Evolutionary conservation across 345 rosid genomes (phyloP), one percentile per base, ranked within the genome.

Genomic region (Trapa bicornis): DNA sequence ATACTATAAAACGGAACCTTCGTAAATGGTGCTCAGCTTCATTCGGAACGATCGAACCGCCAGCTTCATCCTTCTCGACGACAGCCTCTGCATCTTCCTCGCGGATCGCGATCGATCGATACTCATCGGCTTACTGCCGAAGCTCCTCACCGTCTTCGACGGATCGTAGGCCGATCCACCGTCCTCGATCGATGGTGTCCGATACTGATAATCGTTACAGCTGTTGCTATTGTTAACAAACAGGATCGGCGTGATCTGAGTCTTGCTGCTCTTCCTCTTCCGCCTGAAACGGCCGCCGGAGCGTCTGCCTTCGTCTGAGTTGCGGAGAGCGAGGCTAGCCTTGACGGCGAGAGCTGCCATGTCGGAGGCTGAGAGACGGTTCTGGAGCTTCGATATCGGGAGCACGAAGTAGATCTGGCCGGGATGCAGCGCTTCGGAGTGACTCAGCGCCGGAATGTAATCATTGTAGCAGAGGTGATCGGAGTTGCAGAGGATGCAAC

Each of bases 271-370:
- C 63, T 35, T 33, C 37, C 63, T 32, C 16, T 36, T 7, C 12
- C 61, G 35, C 36, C 61, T 32, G 61, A 22, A 22, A 22, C 63
- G 63, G 1, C 37, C 3, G 38, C 63, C 38, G 63, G 36, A 29
- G 63, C 38, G 3, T 0, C 38, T 15, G 1, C 4, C 16, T 11
- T 80, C 54, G 0, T 61, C 71, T 37, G 76, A 75, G 13, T 75
- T 86, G 33, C 82, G 87, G 48, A 93, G 72, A 47, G 98, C 97
- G 35, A 83, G 70, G 83, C 88, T 84, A 43, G 97, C 98, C 72
- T 85, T 89, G 22, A 93, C 97, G 16, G 98, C 98, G 70, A 90
- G 79, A 50, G 92, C 96, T 1, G 96, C 98, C 98, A 93, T 93
- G 58, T 85, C 97, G 5, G 86, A 74, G 17, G 98, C 89, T n/a